Evolutionary conservation across 768 basidiomycete species (phyloP).

Genomic region (Calocera viscosa): DNA sequence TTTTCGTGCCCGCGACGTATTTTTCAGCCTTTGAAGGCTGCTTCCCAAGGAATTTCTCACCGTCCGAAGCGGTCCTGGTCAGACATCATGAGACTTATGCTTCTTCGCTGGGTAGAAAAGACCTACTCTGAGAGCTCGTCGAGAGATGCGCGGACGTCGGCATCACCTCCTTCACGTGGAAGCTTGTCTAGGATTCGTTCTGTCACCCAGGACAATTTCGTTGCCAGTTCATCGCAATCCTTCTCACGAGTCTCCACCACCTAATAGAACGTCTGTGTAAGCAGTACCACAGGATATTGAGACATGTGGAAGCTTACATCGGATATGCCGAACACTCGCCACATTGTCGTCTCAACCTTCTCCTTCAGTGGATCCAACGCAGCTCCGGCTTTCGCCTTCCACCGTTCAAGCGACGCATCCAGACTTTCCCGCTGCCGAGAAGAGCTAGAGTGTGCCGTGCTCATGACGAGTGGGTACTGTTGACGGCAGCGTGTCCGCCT

Average conservation of each 20-base stretch:
- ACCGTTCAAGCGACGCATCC: neutral
- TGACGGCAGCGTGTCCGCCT: too few relatives aligned
- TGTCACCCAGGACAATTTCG: neutral
- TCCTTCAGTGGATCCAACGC: too few relatives aligned
- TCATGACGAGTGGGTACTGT: too few relatives aligned
- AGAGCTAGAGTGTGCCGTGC: neutral
- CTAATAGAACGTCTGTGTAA: neutral
- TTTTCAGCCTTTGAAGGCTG: too few relatives aligned
- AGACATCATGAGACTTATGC: too few relatives aligned
- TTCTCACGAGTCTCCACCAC: neutral
- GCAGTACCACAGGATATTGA: neutral
- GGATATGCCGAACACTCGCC: too few relatives aligned
- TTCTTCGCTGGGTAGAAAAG: too few relatives aligned
- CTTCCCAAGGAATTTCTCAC: too few relatives aligned
- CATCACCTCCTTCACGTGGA: neutral
- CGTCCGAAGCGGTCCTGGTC: too few relatives aligned
- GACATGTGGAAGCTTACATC: neutral
- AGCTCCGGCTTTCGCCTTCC: too few relatives aligned
- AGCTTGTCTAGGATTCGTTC: neutral
- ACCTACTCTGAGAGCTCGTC: neutral
- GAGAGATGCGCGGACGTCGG: neutral
- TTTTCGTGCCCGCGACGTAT: too few relatives aligned
- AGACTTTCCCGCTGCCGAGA: neutral
- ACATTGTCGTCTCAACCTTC: too few relatives aligned
- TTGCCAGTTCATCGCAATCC: neutral